Base-by-base conservation (phyloP, 176 grass and related monocot genomes). In the sorghum (Sorghum bicolor) region DNA sequence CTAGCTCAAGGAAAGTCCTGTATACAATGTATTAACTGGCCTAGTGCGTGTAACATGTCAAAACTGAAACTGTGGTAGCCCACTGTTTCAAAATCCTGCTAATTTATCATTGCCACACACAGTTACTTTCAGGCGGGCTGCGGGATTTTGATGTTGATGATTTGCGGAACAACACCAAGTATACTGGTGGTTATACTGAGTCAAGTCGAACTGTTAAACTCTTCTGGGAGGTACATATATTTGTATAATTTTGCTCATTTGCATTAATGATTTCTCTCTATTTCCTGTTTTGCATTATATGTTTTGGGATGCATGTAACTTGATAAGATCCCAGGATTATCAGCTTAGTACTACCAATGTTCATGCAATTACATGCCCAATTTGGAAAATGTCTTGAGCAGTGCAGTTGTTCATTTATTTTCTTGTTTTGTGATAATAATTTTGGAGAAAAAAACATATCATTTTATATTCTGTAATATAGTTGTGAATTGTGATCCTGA, bases 121-220 rank as follows among this genome's bases (percentile, higher is more conserved):
- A 98, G 96, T 87, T 98, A 79, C 92, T 98, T 84, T 98, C 96
- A 86, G 96, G 96, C 0, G 96, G 96, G 60, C 88, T 76, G 22
- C 83, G 90, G 67, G 96, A 95, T 90, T 93, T 98, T 83, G 89
- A 95, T 52, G 87, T 95, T 11, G 89, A 89, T 73, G 96, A 98
- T 93, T 79, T 98, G 74, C 86, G 86, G 85, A 90, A 82, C 85
- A 93, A 93, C 74, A 98, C 96, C 50, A 98, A 98, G 68, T 98
- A 98, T 71, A 95, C 92, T 78, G 96, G 96, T 80, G 96, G 96
- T 85, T 98, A 93, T 87, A 91, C 92, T 16, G 89, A 93, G 62
- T 93, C 88, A 77, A 98, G 95, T 88, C 90, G 95, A 31, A 88
- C 95, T 30, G 87, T 98, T 85, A 98, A 91, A 84, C 86, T 95